A percentile compares a stretch with the other conserved stretches of the same genome.
phyloP scores from a whole-genome alignment of 768 basidiomycete genomes.

The Clitopilus passeckerianus region DNA sequence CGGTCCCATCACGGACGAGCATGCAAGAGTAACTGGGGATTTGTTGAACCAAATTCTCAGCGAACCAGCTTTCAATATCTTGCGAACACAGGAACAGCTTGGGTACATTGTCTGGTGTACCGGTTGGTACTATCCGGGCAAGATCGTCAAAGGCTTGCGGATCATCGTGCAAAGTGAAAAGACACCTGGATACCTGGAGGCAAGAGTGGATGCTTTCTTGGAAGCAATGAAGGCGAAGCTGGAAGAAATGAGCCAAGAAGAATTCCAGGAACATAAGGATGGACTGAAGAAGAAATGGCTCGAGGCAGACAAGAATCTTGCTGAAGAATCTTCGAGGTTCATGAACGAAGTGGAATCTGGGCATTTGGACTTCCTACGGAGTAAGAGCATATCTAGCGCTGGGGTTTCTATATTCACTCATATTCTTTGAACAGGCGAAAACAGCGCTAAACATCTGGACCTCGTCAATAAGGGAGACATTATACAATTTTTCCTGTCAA shows the following conservation, averaged over 20 bases:
- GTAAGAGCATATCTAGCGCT: constrained; percentile 37
- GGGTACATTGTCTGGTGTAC: constrained; percentile 84
- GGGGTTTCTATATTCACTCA: constrained; percentile 4
- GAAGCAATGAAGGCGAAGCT: constrained; percentile 65
- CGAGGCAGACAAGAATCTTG: constrained; percentile 85
- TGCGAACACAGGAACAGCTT: constrained; percentile 93
- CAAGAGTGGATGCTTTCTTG: constrained; percentile 86
- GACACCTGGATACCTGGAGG: constrained; percentile 73
- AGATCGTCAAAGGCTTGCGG: constrained; percentile 69
- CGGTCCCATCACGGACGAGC: constrained; percentile 62
- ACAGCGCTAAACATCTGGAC: constrained; percentile 65
- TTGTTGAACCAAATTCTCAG: constrained; percentile 79
- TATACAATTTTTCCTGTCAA: constrained; percentile 58
- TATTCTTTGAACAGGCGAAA: constrained; percentile 42
- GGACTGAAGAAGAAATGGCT: constrained; percentile 77
- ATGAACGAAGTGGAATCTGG: constrained; percentile 71
- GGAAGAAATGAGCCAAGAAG: constrained; percentile 61
- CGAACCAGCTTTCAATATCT: constrained; percentile 89
- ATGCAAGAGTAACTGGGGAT: constrained; percentile 57
- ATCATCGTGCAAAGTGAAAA: constrained; percentile 90
- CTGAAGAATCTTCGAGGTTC: constrained; percentile 71
- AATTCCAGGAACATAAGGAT: constrained; percentile 74
- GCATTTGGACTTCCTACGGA: constrained; percentile 81
- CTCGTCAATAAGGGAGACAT: constrained; percentile 73
- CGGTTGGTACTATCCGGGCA: constrained; percentile 52